phyloP scores from a whole-genome alignment of 345 rosid species.

The Lepidium africanum region DNA sequence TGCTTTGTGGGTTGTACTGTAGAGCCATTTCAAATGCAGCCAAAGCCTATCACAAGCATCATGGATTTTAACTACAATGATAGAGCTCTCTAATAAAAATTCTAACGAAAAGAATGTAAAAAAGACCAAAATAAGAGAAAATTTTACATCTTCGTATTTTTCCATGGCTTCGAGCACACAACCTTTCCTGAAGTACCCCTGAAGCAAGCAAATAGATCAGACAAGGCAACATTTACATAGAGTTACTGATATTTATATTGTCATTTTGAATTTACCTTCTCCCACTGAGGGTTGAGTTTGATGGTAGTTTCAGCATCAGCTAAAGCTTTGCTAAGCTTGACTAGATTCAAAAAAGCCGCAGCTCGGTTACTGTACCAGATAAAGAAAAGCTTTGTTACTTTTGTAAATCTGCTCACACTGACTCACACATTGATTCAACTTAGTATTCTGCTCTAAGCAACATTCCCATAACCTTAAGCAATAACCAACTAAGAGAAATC shows the following conservation, averaged over 20 bases:
- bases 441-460: background rate
- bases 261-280: conserved; percentile 47
- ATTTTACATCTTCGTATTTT: conserved; percentile 69
- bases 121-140: background rate
- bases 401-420: background rate
- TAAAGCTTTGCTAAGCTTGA: conserved; percentile 87
- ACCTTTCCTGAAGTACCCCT: conserved; percentile 98
- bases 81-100: background rate
- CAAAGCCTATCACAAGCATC: conserved; percentile 47
- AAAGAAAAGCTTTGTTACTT: background rate
- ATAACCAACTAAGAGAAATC: background rate
- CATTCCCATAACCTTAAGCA: background rate
- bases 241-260: background rate
- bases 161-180: conserved; percentile 96
- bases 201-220: conserved; percentile 10
- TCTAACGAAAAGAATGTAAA: background rate
- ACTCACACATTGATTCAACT: background rate
- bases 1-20: conserved; percentile 68
- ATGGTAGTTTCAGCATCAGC: conserved; percentile 89
- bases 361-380: conserved; percentile 69
- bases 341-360: conserved; percentile 85
- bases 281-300: conserved; percentile 82
- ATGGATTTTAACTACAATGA: background rate
- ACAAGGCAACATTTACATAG: background rate
- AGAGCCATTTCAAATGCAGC: conserved; percentile 70